These are phyloP conservation scores for Trichopus zeylanicus DNA, from an alignment of 116 monocot genomes.

Conservation along the genomic window DNA sequence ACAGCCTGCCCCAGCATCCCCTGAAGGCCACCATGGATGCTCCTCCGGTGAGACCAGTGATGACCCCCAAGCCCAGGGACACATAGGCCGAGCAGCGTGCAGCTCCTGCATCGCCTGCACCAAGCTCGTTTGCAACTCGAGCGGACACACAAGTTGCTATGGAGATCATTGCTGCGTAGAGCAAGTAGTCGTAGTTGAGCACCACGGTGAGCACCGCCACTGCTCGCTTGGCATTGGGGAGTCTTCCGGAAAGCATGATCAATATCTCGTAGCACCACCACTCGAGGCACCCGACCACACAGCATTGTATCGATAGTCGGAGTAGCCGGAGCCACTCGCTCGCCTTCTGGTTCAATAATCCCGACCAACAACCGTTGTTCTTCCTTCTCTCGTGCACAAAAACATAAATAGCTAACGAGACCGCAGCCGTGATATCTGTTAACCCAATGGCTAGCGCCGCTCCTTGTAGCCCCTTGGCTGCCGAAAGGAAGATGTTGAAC, in stretches of 20 bases:
- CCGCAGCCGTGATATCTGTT: slow-evolving; percentile 36
- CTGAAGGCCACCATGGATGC: slow-evolving; percentile 24
- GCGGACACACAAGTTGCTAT: slow-evolving; percentile 54
- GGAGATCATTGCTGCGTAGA: slow-evolving; percentile 62
- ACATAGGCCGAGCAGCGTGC: slow-evolving; percentile 43
- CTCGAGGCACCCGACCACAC: slow-evolving; percentile 78
- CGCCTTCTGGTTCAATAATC: slow-evolving; percentile 19
- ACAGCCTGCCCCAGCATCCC: slow-evolving; percentile 44
- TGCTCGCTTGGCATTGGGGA: slow-evolving; percentile 32
- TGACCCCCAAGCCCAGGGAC: slow-evolving; percentile 20
- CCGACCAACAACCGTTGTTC: slow-evolving; percentile 16
- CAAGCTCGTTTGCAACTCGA: slow-evolving; percentile 84
- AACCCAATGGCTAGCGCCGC: slow-evolving; percentile 72
- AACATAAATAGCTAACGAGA: slow-evolving; percentile 51
- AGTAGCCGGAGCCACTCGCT: slow-evolving; percentile 50
- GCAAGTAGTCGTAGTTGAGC: slow-evolving; percentile 89
- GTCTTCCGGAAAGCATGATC: slow-evolving; percentile 55
- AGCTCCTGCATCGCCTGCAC: slow-evolving; percentile 21
- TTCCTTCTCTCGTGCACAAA: slow-evolving; percentile 17
- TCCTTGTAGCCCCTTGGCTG: slow-evolving; percentile 41
- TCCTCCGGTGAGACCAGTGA: slow-evolving; percentile 26
- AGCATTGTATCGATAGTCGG: slow-evolving; percentile 59
- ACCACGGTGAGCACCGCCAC: slow-evolving; percentile 65
- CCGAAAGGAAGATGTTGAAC: slow-evolving; percentile 39
- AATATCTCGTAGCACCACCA: slow-evolving; percentile 99